phyloP scores from a whole-genome alignment of 768 basidiomycete genomes.

The Cystofilobasidium macerans region DNA sequence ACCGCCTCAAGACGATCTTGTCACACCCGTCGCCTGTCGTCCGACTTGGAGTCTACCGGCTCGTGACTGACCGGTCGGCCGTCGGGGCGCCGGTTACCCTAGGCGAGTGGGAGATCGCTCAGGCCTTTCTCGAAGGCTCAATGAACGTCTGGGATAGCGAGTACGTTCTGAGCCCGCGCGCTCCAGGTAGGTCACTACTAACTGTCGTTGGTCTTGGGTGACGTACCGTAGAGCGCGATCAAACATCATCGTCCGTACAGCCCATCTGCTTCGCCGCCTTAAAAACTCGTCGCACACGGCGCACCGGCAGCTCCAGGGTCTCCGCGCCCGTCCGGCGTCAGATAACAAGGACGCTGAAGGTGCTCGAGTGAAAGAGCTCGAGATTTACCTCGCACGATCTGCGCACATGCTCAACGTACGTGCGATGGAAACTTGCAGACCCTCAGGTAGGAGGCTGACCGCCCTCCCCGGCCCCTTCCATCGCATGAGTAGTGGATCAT shows the following conservation, averaged over 20 bases:
- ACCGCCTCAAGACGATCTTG: background rate
- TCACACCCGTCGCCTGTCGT: constrained; percentile 17
- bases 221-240: background rate
- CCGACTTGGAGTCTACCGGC: constrained; percentile 12
- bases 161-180: background rate
- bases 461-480: too few relatives aligned
- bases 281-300: constrained; percentile 8
- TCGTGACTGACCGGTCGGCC: constrained; percentile 18
- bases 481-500: constrained; percentile 9
- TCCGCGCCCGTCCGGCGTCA: background rate
- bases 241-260: constrained; percentile 5
- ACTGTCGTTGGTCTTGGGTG: background rate
- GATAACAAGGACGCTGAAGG: background rate
- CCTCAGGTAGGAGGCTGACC: background rate
- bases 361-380: background rate
- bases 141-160: constrained; percentile 22
- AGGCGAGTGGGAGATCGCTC: constrained; percentile 9
- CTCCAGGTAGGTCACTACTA: background rate
- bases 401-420: constrained; percentile 12
- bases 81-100: constrained; percentile 4
- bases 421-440: background rate
- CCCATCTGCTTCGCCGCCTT: constrained; percentile 11
- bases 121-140: constrained; percentile 3
- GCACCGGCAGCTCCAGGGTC: constrained; percentile 9
- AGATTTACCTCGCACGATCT: background rate